phyloP scores from a whole-genome alignment of 2,329 filamentous ascomycete species.

The Rugonectria rugulosa region DNA sequence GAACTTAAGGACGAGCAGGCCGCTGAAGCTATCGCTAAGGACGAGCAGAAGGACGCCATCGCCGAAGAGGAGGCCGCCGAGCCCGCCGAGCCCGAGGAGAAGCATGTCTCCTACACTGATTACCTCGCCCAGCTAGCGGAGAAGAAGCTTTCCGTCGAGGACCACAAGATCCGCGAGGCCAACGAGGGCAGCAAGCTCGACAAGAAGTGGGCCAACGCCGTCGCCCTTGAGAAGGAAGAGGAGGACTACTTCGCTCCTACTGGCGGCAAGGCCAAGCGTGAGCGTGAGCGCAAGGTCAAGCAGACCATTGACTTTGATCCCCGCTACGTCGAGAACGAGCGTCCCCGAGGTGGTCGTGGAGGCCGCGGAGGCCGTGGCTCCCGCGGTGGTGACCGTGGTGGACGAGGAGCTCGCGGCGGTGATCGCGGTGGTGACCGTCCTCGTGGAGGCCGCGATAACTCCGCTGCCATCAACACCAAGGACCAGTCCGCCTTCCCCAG shows the following conservation, averaged over 20 bases:
- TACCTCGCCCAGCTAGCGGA: constrained; percentile 78
- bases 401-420: constrained; percentile 55
- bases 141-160: constrained; percentile 77
- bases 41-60: constrained; percentile 77
- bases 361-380: constrained; percentile 55
- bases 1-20: constrained; percentile 92
- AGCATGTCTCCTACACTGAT: constrained; percentile 87
- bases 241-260: constrained; percentile 80
- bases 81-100: constrained; percentile 76
- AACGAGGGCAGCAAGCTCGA: constrained; percentile 89
- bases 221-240: constrained; percentile 72
- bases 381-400: constrained; percentile 56
- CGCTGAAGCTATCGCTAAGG: constrained; percentile 86
- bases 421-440: constrained; percentile 22
- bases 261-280: constrained; percentile 80
- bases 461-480: constrained; percentile 60
- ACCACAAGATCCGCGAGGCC: constrained; percentile 79
- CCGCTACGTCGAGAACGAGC: constrained; percentile 76
- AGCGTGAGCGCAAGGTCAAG: constrained; percentile 94
- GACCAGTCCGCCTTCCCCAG: constrained; percentile 68
- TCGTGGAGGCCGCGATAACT: constrained; percentile 37
- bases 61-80: constrained; percentile 56
- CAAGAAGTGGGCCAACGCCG: constrained; percentile 94
- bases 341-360: constrained; percentile 58
- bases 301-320: constrained; percentile 87